phyloP scores from a whole-genome alignment of 2,329 filamentous ascomycete species.

The Zymoseptoria crescenta region DNA sequence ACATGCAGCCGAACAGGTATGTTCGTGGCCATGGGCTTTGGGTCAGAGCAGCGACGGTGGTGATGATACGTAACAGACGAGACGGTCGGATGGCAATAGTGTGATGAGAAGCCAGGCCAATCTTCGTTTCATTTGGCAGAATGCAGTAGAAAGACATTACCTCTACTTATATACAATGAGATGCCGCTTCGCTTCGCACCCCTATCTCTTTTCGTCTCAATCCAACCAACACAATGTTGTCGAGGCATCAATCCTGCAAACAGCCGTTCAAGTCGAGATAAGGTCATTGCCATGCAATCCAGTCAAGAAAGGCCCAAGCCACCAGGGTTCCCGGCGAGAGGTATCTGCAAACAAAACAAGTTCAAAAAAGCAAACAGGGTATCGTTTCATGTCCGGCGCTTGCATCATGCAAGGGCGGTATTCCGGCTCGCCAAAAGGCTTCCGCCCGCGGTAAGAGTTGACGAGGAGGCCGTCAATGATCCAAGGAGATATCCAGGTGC shows the following conservation, averaged over 20 bases:
- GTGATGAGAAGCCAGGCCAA: background rate
- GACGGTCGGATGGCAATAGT: background rate
- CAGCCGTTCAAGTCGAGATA: background rate
- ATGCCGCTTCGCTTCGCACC: background rate
- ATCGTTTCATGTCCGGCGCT: background rate
- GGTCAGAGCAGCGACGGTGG: too few species aligned
- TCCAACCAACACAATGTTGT: background rate
- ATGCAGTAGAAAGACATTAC: background rate
- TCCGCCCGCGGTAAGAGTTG: background rate
- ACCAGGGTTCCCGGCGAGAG: background rate
- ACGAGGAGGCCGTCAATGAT: background rate
- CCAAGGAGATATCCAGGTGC: background rate
- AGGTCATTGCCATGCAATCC: background rate
- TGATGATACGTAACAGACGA: background rate
- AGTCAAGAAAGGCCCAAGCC: background rate
- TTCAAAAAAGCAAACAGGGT: background rate
- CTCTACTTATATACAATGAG: background rate
- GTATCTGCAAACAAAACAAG: background rate
- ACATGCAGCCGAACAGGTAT: too few species aligned
- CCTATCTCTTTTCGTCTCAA: background rate
- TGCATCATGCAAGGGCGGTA: background rate
- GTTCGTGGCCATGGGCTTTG: too few species aligned
- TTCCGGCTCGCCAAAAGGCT: background rate
- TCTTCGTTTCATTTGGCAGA: background rate
- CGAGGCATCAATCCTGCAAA: background rate